A percentile compares a stretch with the other conserved stretches of the same genome.
phyloP scores from a whole-genome alignment of 306 rosid species.

The Comarum palustre region DNA sequence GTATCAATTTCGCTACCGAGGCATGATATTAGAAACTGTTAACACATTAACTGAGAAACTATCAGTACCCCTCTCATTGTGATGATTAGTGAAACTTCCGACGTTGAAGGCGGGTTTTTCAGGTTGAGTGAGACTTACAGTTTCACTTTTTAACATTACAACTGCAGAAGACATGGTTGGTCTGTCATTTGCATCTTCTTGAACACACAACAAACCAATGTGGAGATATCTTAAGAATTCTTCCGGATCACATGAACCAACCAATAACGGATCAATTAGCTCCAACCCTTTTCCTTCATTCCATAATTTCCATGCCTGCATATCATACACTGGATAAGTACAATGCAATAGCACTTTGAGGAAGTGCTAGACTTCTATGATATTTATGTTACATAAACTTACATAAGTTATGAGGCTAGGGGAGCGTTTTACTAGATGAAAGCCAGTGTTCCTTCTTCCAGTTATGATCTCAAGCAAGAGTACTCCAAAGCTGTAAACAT shows the following conservation, averaged over 20 bases:
- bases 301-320: constrained; percentile 56
- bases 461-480: constrained; percentile 43
- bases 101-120: constrained; percentile 17
- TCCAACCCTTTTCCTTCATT: constrained; percentile 24
- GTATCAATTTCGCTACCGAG: neutral
- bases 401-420: constrained; percentile 20
- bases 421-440: neutral
- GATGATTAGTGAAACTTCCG: constrained; percentile 1
- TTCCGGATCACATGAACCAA: constrained; percentile 16
- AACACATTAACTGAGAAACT: constrained; percentile 7
- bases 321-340: neutral
- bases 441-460: constrained; percentile 27
- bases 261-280: constrained; percentile 23
- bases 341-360: neutral
- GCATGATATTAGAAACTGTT: constrained; percentile 18
- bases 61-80: neutral
- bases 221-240: constrained; percentile 32
- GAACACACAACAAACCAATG: constrained; percentile 34
- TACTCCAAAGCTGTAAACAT: constrained; percentile 51
- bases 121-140: constrained; percentile 17
- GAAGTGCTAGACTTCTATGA: neutral
- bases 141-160: constrained; percentile 29
- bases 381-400: neutral
- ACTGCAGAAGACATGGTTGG: constrained; percentile 33
- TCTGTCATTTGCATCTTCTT: constrained; percentile 30